These are phyloP conservation scores for Periconia macrospinosa DNA, from an alignment of 2,329 filamentous ascomycete genomes.

Conservation along the genomic window DNA sequence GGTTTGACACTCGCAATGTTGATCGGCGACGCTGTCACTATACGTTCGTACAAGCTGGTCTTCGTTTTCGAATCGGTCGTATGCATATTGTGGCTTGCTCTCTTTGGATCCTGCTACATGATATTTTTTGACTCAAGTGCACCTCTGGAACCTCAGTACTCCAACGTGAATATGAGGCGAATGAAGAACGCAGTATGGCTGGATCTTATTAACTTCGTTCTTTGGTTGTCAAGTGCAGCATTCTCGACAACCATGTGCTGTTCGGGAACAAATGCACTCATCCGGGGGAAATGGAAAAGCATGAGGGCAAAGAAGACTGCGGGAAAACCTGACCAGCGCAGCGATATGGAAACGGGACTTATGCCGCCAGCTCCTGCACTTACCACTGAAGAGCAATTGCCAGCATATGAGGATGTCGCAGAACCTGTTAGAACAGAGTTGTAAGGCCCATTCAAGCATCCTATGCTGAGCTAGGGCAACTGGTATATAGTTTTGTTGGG, in stretches of 20 bases:
- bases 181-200: slow-evolving; percentile 26
- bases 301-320: slow-evolving; percentile 7
- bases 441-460: too few species aligned
- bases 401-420: slow-evolving; percentile 4
- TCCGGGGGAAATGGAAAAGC: slow-evolving; percentile 16
- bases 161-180: slow-evolving; percentile 10
- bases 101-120: slow-evolving; percentile 22
- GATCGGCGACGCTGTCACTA: slow-evolving; percentile 18
- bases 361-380: neutral
- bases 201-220: slow-evolving; percentile 23
- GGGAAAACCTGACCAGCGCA: neutral
- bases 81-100: slow-evolving; percentile 23
- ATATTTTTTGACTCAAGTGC: slow-evolving; percentile 9
- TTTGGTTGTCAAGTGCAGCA: slow-evolving; percentile 24
- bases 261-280: slow-evolving; percentile 18
- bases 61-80: slow-evolving; percentile 25
- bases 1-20: slow-evolving; percentile 17
- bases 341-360: slow-evolving; percentile 7
- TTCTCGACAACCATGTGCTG: slow-evolving; percentile 31
- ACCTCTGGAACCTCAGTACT: slow-evolving; percentile 7
- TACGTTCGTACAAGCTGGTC: slow-evolving; percentile 23
- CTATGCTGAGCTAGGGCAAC: too few species aligned
- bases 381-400: neutral
- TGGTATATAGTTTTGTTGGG: too few species aligned
- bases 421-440: too few species aligned